Evolutionary conservation across 768 basidiomycete genomes (phyloP).

Genomic region (Mycena amicta): DNA sequence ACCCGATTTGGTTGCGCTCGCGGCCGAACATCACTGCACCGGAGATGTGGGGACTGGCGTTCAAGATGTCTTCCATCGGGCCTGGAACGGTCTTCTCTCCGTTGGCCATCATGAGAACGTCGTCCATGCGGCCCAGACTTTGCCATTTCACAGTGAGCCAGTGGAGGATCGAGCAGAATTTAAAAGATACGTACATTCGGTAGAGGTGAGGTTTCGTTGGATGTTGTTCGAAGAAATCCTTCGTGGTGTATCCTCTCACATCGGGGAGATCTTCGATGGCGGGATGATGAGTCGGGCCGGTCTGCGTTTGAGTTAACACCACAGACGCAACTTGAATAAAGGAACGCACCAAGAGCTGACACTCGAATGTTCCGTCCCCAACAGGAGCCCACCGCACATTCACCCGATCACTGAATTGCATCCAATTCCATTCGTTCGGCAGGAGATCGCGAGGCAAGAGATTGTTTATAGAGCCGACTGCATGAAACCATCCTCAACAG

Average conservation of each 20-base stretch:
- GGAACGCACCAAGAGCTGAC: constrained; percentile 35
- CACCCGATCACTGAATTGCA: constrained; percentile 26
- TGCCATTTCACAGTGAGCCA: neutral
- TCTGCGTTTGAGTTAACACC: constrained; percentile 19
- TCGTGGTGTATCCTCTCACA: constrained; percentile 28
- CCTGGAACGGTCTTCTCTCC: constrained; percentile 31
- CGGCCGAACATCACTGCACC: neutral
- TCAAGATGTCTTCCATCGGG: constrained; percentile 25
- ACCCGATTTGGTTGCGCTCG: constrained; percentile 12
- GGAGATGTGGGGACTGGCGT: constrained; percentile 14
- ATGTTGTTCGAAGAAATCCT: constrained; percentile 32
- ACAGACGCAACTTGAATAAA: neutral
- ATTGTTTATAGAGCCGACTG: constrained; percentile 23
- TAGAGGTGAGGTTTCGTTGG: constrained; percentile 31
- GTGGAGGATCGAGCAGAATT: neutral
- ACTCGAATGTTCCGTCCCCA: constrained; percentile 40
- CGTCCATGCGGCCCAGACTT: constrained; percentile 32
- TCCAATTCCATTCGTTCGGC: constrained; percentile 34
- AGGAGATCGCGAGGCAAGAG: constrained; percentile 11
- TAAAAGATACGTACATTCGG: constrained; percentile 24
- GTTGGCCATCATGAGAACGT: constrained; percentile 26
- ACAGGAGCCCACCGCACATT: constrained; percentile 38
- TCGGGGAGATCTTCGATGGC: constrained; percentile 34
- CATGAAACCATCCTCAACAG: neutral
- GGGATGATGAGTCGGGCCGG: constrained; percentile 26